Evolutionary conservation across 768 basidiomycete species (phyloP).

Genomic region (Russula foetens): DNA sequence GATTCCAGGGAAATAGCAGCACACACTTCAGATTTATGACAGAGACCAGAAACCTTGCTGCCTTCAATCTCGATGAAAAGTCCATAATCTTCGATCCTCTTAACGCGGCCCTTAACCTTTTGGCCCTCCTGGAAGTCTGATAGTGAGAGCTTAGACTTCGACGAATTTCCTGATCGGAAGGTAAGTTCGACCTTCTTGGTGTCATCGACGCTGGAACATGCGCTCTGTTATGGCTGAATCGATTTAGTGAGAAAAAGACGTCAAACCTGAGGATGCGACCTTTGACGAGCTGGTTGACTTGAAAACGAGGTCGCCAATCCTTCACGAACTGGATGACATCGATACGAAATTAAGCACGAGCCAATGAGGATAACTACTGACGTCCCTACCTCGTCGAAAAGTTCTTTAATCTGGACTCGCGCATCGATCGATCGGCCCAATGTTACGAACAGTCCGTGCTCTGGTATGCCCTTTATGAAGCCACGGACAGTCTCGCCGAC

Average conservation of each 20-base stretch:
- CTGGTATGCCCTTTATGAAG: slow-evolving; percentile 80
- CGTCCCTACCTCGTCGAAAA: slow-evolving; percentile 70
- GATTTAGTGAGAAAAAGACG: not conserved
- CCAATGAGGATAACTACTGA: not conserved
- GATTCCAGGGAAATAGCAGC: not conserved
- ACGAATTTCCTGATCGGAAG: slow-evolving; percentile 59
- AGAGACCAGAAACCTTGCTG: slow-evolving; percentile 79
- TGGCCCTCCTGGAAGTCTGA: slow-evolving; percentile 67
- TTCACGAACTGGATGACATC: slow-evolving; percentile 65
- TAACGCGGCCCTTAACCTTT: slow-evolving; percentile 71
- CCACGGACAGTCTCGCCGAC: slow-evolving; percentile 75
- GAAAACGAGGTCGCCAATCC: slow-evolving; percentile 86
- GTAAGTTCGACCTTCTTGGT: slow-evolving; percentile 87
- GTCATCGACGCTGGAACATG: slow-evolving; percentile 48
- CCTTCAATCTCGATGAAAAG: slow-evolving; percentile 89
- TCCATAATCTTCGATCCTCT: slow-evolving; percentile 80
- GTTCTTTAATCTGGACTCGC: slow-evolving; percentile 86
- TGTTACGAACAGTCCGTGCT: slow-evolving; percentile 84
- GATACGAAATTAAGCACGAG: not conserved
- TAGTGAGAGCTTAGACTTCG: slow-evolving; percentile 34
- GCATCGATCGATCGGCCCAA: slow-evolving; percentile 81
- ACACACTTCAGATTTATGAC: slow-evolving; percentile 86
- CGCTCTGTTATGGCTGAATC: not conserved
- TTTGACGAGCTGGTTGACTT: slow-evolving; percentile 73
- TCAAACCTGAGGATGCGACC: slow-evolving; percentile 79